Base-by-base conservation (phyloP, 2,329 filamentous ascomycete genomes). In the Fusarium albidum region DNA sequence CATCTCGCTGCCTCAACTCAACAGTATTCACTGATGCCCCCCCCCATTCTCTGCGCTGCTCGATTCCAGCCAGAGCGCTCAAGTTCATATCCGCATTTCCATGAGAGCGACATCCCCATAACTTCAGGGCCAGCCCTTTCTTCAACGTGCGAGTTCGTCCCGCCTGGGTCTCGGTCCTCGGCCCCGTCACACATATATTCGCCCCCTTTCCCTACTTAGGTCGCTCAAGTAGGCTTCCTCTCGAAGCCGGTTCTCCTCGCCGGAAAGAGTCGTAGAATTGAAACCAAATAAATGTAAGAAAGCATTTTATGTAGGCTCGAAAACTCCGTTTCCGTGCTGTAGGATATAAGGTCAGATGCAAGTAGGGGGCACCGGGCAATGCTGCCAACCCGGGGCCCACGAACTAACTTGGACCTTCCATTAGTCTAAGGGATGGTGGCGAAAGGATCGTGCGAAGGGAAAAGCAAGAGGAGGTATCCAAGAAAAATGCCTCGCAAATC, bases 401-500 rank as follows among this genome's bases (percentile, higher is more conserved):
- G 12, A 46, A 32, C 25, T 32, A 44, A n/a, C n/a, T n/a, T n/a
- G n/a, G 40, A 39, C 39, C 43, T 48, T 45, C 40, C 27, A 59
- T 55, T 56, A 55, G 40, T 56, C 50, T 41, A 52, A 39, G 39
- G 21, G 40, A 33, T 45, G 46, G 38, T 37, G 31, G 28, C 38
- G 14, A 39, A 60, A 41, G 50, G 54, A 59, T 52, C 42, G 56
- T 45, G 14, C 26, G 37, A 54, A 59, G 35, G 39, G 31, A 35
- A 52, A 51, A 14, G 27, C 21, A 46, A 43, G 31, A 45, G 46
- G 34, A 42, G 47, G 47, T 49, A 49, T 49, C 47, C 47, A 31
- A 32, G 39, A 33, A 52, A 50, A 32, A 25, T 31, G 46, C 29
- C 48, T 41, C 44, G 27, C n/a, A 25, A 48, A 44, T 17, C 15